Base-by-base conservation (phyloP, 2,329 filamentous ascomycete genomes). In the Knufia petricola region DNA sequence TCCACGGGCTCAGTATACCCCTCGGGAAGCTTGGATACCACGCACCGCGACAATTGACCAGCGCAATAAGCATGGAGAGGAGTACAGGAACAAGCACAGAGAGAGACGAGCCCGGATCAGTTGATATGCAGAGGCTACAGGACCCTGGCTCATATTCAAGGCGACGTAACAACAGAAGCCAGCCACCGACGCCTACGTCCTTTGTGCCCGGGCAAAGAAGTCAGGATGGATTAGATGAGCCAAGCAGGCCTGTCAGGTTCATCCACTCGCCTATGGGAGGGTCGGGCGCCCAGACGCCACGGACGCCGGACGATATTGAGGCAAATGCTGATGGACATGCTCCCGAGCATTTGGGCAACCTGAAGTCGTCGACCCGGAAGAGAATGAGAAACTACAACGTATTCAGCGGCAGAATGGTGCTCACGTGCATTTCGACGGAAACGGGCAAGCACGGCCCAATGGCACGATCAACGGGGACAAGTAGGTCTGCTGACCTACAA, bases 1-100 rank as follows among this genome's bases (percentile, higher is more conserved):
- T 50, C 13, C 52, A 58, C 81, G 81, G 87, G 4, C 70, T 95
- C 1, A 87, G 81, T 43, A 86, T 94, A 12, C 87, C 88, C 0
- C 64, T 92, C 2, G 70, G 67, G 20, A 72, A 72, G 58, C 63
- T 69, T 1, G 69, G 69, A 13, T 71, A 71, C 46, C 60, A 70
- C 49, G 60, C 72, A n/a, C 69, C 69, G 0, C 63, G 68, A 42
- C 70, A 68, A 6, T 63, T 72, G 41, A 72, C 70, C 40, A 64
- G 58, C 15, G 67, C 62, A 3, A 60, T 71, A n/a, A 77, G 69
- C 46, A 68, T 63, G n/a, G 53, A 57, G 3, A 67, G 60, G n/a
- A n/a, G n/a, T n/a, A n/a, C n/a, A n/a, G n/a, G n/a, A n/a, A n/a
- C n/a, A n/a, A n/a, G 69, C 46, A 68, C 63, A 17, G 53, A 57